Conservation (phyloP, 495 filamentous ascomycete species). For the Talaromyces trachyspermus region DNA sequence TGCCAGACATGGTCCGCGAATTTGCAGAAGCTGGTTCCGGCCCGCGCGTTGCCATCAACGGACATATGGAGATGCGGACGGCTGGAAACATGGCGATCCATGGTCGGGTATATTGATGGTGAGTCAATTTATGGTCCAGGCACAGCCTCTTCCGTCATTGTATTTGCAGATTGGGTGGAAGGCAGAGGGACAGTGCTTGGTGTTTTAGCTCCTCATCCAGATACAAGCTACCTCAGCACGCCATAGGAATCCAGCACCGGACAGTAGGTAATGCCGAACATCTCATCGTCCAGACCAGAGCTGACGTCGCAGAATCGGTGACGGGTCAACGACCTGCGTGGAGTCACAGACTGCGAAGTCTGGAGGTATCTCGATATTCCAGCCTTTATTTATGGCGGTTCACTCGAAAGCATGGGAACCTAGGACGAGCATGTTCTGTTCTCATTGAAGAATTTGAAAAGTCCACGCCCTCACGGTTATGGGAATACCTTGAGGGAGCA, state of each 20-base stretch:
- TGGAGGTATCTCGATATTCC: background rate
- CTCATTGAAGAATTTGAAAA: constrained; percentile 1
- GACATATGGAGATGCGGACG: background rate
- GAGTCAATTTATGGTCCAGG: background rate
- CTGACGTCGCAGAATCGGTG: background rate
- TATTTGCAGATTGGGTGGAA: background rate
- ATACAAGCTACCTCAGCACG: background rate
- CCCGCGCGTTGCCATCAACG: background rate
- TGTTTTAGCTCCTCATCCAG: background rate
- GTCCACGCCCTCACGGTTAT: background rate
- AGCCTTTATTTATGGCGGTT: background rate
- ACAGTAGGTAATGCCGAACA: background rate
- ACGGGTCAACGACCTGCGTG: background rate
- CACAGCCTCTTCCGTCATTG: background rate
- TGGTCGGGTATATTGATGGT: background rate
- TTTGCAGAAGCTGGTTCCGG: background rate
- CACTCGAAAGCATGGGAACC: background rate
- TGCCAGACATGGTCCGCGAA: background rate
- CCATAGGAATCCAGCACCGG: background rate
- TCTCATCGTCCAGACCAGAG: background rate
- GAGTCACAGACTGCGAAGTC: background rate
- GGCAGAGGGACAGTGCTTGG: too few relatives aligned
- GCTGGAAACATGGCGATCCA: background rate
- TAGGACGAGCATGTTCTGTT: background rate
- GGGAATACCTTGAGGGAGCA: background rate